These are phyloP conservation scores for Sclerotinia glacialis DNA, from an alignment of 2,329 filamentous ascomycete species.

Conservation along the genomic window DNA sequence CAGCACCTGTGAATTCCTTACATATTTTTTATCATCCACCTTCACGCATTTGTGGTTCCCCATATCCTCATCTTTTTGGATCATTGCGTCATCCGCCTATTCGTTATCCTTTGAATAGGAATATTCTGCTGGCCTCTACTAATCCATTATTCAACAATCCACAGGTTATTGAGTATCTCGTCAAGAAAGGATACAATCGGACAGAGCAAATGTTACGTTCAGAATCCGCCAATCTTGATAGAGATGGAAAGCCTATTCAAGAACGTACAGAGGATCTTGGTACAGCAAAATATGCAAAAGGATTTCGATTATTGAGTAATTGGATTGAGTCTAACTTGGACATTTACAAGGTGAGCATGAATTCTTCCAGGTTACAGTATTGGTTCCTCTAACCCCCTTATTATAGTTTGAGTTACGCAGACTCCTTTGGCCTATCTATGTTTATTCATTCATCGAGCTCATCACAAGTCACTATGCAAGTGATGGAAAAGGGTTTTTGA, in stretches of 20 bases:
- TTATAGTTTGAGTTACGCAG: constrained; percentile 78
- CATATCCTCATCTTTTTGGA: background rate
- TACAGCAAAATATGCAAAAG: constrained; percentile 72
- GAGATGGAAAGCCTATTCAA: constrained; percentile 74
- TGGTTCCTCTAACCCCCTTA: background rate
- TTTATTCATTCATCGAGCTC: constrained; percentile 86
- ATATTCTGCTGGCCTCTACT: background rate
- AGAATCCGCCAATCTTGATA: constrained; percentile 80
- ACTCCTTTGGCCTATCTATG: constrained; percentile 88
- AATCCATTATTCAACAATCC: background rate
- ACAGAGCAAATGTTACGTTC: constrained; percentile 91
- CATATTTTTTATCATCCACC: background rate
- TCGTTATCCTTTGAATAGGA: background rate
- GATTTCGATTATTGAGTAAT: constrained; percentile 68
- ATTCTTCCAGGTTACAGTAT: background rate
- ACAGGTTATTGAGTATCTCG: constrained; percentile 87
- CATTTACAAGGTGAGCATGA: constrained; percentile 72
- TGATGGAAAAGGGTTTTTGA: constrained; percentile 71
- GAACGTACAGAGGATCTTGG: constrained; percentile 64
- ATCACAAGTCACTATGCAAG: constrained; percentile 67
- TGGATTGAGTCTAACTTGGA: constrained; percentile 94
- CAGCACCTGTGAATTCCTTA: background rate
- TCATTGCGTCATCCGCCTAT: background rate
- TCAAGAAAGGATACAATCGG: constrained; percentile 89
- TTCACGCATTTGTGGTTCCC: background rate